phyloP scores from a whole-genome alignment of 805 yeast genomes.

The Hanseniaspora meyeri region DNA sequence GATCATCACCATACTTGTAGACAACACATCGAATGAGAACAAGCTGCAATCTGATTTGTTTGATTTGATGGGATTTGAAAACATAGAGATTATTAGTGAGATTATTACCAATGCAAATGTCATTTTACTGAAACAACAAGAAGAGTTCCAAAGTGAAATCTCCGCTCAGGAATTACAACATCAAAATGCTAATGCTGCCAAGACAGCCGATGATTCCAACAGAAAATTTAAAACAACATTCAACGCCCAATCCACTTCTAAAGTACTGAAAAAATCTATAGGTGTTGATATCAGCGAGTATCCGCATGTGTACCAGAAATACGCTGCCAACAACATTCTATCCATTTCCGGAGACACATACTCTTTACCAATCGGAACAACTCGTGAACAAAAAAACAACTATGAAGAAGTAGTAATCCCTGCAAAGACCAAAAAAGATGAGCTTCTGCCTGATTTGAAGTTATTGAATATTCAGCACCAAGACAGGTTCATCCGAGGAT shows the following conservation, averaged over 20 bases:
- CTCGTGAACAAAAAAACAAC: conserved; percentile 44
- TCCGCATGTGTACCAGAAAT: conserved; percentile 76
- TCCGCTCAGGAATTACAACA: conserved; percentile 18
- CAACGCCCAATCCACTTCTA: conserved; percentile 26
- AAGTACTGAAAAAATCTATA: conserved; percentile 29
- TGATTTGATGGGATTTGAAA: conserved; percentile 76
- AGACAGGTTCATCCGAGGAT: conserved; percentile 69
- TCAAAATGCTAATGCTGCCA: conserved; percentile 46
- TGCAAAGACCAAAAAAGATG: conserved; percentile 39
- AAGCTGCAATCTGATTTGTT: conserved; percentile 59
- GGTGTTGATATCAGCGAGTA: conserved; percentile 38
- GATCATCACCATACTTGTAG: conserved; percentile 17
- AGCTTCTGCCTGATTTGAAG: conserved; percentile 20
- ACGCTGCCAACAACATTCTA: conserved; percentile 55
- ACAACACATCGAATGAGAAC: conserved; percentile 36
- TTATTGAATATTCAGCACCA: conserved; percentile 49
- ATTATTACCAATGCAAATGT: conserved; percentile 39
- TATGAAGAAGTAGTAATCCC: conserved; percentile 83
- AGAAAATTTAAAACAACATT: conserved; percentile 38
- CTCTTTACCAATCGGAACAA: conserved; percentile 70
- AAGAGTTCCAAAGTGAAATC: conserved; percentile 18
- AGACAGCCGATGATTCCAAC: conserved; percentile 36
- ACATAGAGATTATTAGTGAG: conserved; percentile 63
- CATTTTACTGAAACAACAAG: conserved; percentile 19
- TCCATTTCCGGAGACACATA: conserved; percentile 72